Conservation (phyloP, 2,329 filamentous ascomycete genomes). For the Pseudofabraea citricarpa region DNA sequence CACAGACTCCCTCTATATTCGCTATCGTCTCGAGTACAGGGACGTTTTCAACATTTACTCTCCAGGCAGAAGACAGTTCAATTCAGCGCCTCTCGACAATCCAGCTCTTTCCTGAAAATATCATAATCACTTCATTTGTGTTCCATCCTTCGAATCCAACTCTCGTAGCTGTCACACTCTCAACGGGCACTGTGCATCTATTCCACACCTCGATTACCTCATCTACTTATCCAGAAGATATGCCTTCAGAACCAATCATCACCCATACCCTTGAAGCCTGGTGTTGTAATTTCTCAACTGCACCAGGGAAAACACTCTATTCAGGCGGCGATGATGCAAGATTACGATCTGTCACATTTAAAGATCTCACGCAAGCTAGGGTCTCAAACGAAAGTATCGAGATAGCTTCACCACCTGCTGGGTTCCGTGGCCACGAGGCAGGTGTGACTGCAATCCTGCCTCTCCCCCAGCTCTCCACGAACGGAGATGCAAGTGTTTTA, state of each 20-base stretch:
- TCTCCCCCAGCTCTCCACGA: constrained; percentile 36
- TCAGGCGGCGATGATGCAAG: constrained; percentile 69
- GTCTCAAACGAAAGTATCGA: neutral
- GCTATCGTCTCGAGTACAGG: constrained; percentile 77
- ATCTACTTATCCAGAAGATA: neutral
- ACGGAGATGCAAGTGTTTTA: constrained; percentile 48
- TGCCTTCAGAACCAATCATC: neutral
- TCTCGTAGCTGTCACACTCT: constrained; percentile 66
- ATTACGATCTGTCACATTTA: constrained; percentile 6
- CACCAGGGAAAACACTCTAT: constrained; percentile 34
- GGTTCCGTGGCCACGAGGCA: constrained; percentile 59
- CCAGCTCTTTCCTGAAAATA: constrained; percentile 47
- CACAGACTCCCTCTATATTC: constrained; percentile 47
- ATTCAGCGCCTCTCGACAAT: constrained; percentile 35
- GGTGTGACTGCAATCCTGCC: constrained; percentile 87
- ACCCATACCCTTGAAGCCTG: constrained; percentile 59
- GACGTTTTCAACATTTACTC: constrained; percentile 58
- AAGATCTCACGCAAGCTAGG: neutral
- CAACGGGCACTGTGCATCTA: constrained; percentile 54
- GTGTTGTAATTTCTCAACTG: constrained; percentile 58
- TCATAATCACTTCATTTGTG: constrained; percentile 66
- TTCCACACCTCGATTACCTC: neutral
- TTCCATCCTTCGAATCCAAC: constrained; percentile 60
- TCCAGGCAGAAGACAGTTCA: constrained; percentile 31
- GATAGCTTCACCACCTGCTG: constrained; percentile 11